Conservation (phyloP, 2,329 filamentous ascomycete species). For the Colletotrichum incanum region DNA sequence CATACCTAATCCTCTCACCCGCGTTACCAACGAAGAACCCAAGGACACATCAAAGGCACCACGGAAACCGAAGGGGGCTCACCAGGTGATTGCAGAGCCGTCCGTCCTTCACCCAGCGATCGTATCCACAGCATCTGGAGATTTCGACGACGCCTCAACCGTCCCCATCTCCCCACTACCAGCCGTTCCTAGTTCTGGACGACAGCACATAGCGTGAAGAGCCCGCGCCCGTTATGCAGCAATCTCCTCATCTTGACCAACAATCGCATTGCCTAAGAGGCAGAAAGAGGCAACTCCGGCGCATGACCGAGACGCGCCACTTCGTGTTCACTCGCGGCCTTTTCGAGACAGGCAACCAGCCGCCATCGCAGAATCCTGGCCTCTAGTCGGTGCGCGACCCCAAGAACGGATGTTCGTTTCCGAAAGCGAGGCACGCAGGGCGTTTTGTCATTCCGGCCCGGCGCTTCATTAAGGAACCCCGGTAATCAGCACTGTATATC, state of each 20-base stretch:
- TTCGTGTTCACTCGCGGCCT: background rate
- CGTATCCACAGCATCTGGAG: background rate
- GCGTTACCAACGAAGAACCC: background rate
- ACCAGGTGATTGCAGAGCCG: no score
- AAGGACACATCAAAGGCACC: background rate
- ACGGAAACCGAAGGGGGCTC: background rate
- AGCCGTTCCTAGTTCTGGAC: background rate
- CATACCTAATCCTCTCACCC: background rate
- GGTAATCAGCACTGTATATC: background rate
- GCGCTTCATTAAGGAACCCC: background rate
- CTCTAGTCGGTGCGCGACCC: background rate
- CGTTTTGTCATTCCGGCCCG: no score
- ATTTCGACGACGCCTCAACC: no score
- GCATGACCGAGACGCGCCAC: background rate
- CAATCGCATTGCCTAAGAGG: background rate
- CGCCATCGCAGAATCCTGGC: background rate
- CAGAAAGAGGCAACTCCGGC: background rate
- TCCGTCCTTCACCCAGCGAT: no score
- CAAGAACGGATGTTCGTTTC: background rate
- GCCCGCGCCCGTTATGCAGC: background rate
- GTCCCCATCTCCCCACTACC: background rate
- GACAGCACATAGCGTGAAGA: background rate
- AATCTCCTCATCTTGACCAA: background rate
- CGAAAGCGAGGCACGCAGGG: background rate
- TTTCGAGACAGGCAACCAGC: background rate